Conservation (phyloP, 2,329 filamentous ascomycete genomes). For the Penicillium verrucosum region DNA sequence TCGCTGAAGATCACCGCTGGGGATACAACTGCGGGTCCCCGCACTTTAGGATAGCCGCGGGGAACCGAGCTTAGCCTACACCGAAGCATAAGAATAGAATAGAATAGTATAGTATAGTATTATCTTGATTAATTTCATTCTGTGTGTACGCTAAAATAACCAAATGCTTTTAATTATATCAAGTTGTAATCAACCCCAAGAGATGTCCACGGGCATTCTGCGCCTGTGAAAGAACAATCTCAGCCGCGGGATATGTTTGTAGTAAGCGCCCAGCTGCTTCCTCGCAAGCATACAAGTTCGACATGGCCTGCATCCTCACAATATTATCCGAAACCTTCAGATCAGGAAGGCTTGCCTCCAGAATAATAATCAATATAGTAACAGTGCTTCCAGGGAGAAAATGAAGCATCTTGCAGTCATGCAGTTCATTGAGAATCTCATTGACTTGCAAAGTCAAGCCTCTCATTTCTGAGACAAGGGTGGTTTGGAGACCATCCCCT, state of each 20-base stretch:
- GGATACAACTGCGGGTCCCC: background rate
- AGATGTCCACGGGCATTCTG: slow-evolving; percentile 9
- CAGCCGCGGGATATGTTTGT: slow-evolving; percentile 11
- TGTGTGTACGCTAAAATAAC: background rate
- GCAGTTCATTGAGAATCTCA: slow-evolving; percentile 6
- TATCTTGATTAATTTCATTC: background rate
- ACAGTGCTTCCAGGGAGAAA: slow-evolving; percentile 3
- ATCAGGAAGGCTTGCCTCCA: slow-evolving; percentile 3
- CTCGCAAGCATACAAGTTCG: slow-evolving; percentile 5
- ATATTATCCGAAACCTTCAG: slow-evolving; percentile 3
- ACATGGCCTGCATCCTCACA: slow-evolving; percentile 9
- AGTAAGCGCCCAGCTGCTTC: slow-evolving; percentile 3
- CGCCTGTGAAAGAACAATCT: slow-evolving; percentile 9
- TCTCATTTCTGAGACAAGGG: background rate
- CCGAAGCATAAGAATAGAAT: background rate
- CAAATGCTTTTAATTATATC: background rate
- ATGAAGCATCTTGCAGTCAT: slow-evolving; percentile 9
- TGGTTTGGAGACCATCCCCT: background rate
- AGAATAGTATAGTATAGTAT: background rate
- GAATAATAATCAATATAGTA: slow-evolving; percentile 5
- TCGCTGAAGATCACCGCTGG: background rate
- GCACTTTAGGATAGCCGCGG: slow-evolving; percentile 1
- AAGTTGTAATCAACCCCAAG: background rate
- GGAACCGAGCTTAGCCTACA: background rate
- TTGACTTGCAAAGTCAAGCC: background rate